phyloP scores from a whole-genome alignment of 805 yeast species.

The Yamadazyma scolyti region DNA sequence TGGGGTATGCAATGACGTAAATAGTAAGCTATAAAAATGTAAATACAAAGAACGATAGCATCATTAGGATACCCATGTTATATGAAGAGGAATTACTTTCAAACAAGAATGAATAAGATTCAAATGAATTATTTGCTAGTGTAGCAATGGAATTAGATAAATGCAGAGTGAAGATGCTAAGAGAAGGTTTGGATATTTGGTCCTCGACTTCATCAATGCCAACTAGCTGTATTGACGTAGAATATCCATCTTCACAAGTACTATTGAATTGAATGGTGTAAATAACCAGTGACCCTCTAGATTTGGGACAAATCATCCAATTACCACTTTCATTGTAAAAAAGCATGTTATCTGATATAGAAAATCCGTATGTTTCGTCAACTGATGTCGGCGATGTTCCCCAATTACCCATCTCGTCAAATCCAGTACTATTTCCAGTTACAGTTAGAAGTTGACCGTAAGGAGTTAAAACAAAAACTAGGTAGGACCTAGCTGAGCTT shows the following conservation, averaged over 20 bases:
- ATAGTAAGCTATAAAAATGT: too few relatives aligned
- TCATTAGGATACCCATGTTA: too few relatives aligned
- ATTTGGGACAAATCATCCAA: slow-evolving; percentile 6
- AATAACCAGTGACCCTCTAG: not conserved
- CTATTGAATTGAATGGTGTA: slow-evolving; percentile 2
- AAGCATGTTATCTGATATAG: slow-evolving; percentile 1
- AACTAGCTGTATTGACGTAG: slow-evolving; percentile 1
- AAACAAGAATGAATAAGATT: too few relatives aligned
- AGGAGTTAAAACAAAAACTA: slow-evolving; percentile 3
- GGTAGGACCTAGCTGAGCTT: not conserved
- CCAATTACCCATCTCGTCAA: slow-evolving; percentile 2
- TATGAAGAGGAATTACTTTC: too few relatives aligned
- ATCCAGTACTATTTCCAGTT: slow-evolving; percentile 2
- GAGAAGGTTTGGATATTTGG: not conserved
- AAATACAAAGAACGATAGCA: too few relatives aligned
- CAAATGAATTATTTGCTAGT: slow-evolving; percentile 1
- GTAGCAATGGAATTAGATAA: slow-evolving; percentile 1
- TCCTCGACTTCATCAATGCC: not conserved
- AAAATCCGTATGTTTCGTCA: not conserved
- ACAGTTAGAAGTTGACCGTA: slow-evolving; percentile 1
- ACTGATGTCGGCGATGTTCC: not conserved
- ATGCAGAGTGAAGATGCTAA: not conserved
- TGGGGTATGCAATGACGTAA: too few relatives aligned
- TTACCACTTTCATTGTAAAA: not conserved
- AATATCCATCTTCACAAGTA: slow-evolving; percentile 2